phyloP scores from a whole-genome alignment of 495 filamentous ascomycete species.

The Talaromyces nanjingensis region DNA sequence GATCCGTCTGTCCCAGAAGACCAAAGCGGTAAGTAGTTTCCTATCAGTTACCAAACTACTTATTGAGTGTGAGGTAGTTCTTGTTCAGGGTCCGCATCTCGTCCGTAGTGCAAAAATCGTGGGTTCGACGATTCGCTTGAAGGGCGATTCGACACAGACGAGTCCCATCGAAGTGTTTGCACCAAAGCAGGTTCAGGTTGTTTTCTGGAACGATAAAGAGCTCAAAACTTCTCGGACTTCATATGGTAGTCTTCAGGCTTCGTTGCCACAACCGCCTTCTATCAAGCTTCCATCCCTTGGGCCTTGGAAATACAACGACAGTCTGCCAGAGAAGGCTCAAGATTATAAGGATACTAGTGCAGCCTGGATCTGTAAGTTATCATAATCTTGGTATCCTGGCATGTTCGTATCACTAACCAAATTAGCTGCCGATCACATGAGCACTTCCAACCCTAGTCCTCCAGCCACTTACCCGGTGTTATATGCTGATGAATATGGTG shows the following conservation, averaged over 20 bases:
- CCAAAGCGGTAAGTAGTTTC: neutral
- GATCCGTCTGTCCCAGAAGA: neutral
- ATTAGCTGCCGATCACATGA: neutral
- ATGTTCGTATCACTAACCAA: neutral
- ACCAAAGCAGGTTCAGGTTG: neutral
- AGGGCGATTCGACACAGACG: neutral
- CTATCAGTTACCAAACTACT: neutral
- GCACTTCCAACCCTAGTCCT: neutral
- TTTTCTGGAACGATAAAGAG: neutral
- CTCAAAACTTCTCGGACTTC: neutral
- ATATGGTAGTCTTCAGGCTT: neutral
- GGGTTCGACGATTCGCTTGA: neutral
- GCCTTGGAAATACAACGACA: conserved; percentile 60
- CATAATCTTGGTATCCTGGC: neutral
- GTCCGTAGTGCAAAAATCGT: neutral
- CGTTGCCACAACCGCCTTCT: conserved; percentile 8
- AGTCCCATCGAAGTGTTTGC: neutral
- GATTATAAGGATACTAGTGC: conserved; percentile 52
- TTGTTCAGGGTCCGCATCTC: neutral
- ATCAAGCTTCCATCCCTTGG: conserved; percentile 47
- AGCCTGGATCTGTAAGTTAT: conserved; percentile 8
- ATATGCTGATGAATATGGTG: neutral
- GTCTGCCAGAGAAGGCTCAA: conserved; percentile 56
- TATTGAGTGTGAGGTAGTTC: neutral
- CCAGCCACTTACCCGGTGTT: neutral